Percentiles rank a stretch among this genome's conserved stretches.
phyloP scores from a whole-genome alignment of 768 basidiomycete genomes.

The Leccinum olivaceopallidum region DNA sequence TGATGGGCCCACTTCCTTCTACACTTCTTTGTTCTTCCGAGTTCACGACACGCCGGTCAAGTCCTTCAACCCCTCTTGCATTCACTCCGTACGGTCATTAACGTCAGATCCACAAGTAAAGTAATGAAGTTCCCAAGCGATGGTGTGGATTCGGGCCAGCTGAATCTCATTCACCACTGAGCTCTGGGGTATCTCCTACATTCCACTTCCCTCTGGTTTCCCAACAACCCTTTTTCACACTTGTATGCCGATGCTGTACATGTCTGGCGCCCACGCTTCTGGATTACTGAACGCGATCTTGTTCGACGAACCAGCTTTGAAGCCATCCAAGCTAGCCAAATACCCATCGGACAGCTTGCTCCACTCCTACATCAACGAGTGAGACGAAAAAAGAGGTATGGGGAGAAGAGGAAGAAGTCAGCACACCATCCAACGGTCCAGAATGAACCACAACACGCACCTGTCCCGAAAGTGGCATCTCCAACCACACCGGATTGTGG shows the following conservation, averaged over 20 bases:
- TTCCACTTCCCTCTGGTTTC: no score
- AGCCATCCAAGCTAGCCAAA: conserved; percentile 8
- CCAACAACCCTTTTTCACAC: background rate
- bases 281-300: conserved; percentile 6
- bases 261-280: conserved; percentile 5
- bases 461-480: conserved; percentile 14
- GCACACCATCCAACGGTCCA: background rate
- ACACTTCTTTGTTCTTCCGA: no score
- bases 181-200: conserved; percentile 29
- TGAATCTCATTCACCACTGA: no score
- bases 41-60: no score
- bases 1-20: no score
- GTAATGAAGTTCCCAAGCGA: no score
- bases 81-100: no score
- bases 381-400: background rate
- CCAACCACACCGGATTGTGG: background rate
- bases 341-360: conserved; percentile 7
- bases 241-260: conserved; percentile 9
- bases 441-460: background rate
- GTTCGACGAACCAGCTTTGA: conserved; percentile 9
- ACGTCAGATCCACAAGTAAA: no score
- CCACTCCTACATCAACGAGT: conserved; percentile 6
- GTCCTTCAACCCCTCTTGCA: no score
- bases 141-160: no score
- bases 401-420: background rate